These are phyloP conservation scores for Microsporum canis DNA, from an alignment of 2,329 filamentous ascomycete genomes.

Conservation along the genomic window DNA sequence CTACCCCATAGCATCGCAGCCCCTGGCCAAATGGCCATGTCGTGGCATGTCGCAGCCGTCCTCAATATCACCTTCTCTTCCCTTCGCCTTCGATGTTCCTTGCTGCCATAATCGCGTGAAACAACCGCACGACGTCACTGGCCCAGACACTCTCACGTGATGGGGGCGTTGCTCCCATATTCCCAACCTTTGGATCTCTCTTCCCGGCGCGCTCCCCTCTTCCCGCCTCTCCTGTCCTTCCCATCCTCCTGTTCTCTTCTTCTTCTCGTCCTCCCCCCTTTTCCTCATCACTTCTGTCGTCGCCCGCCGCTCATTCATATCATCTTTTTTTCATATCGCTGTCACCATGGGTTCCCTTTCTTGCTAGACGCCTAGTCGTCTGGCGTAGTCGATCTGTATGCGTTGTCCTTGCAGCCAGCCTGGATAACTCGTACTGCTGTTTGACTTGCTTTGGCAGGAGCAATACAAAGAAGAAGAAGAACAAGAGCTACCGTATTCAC, in stretches of 20 bases:
- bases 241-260: constrained; percentile 10
- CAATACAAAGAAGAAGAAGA: neutral
- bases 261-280: constrained; percentile 4
- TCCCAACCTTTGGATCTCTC: constrained; percentile 10
- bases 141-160: constrained; percentile 30
- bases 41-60: neutral
- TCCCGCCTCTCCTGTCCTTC: constrained; percentile 7
- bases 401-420: constrained; percentile 37
- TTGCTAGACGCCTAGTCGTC: constrained; percentile 37
- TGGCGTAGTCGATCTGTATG: constrained; percentile 33
- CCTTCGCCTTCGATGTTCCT: neutral
- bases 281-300: constrained; percentile 7
- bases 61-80: neutral
- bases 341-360: constrained; percentile 15
- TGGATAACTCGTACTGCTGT: constrained; percentile 34
- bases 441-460: constrained; percentile 33
- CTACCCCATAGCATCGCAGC: neutral
- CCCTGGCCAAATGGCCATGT: neutral
- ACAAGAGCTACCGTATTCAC: neutral
- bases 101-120: constrained; percentile 23
- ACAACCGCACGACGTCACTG: constrained; percentile 32
- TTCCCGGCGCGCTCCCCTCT: constrained; percentile 6
- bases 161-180: constrained; percentile 13
- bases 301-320: neutral
- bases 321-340: constrained; percentile 3